Evolutionary conservation across 2,329 filamentous ascomycete species (phyloP), one percentile per base, ranked within the genome.

Genomic region (Talaromyces sp.): DNA sequence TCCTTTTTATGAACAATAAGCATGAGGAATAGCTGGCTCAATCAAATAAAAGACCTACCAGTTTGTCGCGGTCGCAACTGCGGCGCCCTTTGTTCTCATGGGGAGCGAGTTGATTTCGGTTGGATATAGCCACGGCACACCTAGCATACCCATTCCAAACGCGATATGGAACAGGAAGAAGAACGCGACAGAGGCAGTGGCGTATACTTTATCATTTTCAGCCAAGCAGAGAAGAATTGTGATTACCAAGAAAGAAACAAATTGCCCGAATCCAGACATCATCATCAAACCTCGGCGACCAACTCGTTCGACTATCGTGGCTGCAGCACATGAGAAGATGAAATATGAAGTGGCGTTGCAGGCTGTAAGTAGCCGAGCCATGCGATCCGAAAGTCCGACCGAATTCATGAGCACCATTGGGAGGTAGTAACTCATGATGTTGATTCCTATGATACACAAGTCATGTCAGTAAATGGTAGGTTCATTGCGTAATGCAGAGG

Each of bases 261-360:
- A 77, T 52, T 78, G 80, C 7, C 75, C 80, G 6, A 71, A 68
- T n/a, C 77, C 74, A 3, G 73, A 77, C 17, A 63, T 63, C 70
- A 81, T 79, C 77, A 81, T 78, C 39, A 80, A 69, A 47, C 72
- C 75, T 9, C 79, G 71, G 10, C 79, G 71, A 2, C 79, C 79
- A 51, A 73, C 78, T 9, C 75, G 65, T 49, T 81, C 79, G 53
- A 81, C 77, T 4, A 78, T 70, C 46, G 79, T 64, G 69, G 79
- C 39, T 65, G 74, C 51, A 69, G 61, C 46, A 63, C 76, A 50
- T 6, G 73, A 69, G 57, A 77, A 77, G 30, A 79, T 55, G 1
- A 79, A 66, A 54, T 80, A 79, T 36, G 77, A 75, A 19, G 78
- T 69, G 2, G 70, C 76, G 1, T 77, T 78, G 9, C 77, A 78